These are phyloP conservation scores for Boletus nobilissimus DNA, from an alignment of 1,284 basidiomycete genomes.

Conservation along the genomic window DNA sequence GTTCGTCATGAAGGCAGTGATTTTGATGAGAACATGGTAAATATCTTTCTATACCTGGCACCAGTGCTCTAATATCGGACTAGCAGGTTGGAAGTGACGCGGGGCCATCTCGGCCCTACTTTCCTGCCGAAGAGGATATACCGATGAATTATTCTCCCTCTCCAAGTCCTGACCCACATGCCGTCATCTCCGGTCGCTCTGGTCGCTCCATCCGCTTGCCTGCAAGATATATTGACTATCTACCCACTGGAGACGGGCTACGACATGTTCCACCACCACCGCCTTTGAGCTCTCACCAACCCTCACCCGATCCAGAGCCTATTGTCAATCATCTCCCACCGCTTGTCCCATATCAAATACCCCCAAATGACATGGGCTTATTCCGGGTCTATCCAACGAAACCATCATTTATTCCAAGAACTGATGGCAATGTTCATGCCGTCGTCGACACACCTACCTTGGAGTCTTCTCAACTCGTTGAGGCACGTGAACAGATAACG, in stretches of 20 bases:
- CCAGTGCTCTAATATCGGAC: too few relatives aligned
- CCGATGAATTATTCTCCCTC: too few relatives aligned
- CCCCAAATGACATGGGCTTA: neutral
- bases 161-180: too few relatives aligned
- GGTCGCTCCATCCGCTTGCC: neutral
- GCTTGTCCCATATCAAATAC: neutral
- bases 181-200: too few relatives aligned
- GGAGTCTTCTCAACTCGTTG: neutral
- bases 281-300: too few relatives aligned
- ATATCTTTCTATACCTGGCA: too few relatives aligned
- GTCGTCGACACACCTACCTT: neutral
- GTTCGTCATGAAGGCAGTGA: too few relatives aligned
- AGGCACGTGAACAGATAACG: neutral
- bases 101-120: too few relatives aligned
- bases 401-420: neutral
- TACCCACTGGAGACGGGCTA: neutral
- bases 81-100: too few relatives aligned
- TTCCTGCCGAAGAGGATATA: too few relatives aligned
- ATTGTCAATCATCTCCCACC: neutral
- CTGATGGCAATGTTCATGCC: neutral
- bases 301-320: neutral
- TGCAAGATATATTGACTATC: neutral
- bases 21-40: too few relatives aligned
- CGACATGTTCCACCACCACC: neutral
- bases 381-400: neutral